Percentiles rank a stretch among this genome's conserved stretches.
Evolutionary conservation across 2,329 filamentous ascomycete genomes (phyloP).

Genomic region (Sporothrix phasma): DNA sequence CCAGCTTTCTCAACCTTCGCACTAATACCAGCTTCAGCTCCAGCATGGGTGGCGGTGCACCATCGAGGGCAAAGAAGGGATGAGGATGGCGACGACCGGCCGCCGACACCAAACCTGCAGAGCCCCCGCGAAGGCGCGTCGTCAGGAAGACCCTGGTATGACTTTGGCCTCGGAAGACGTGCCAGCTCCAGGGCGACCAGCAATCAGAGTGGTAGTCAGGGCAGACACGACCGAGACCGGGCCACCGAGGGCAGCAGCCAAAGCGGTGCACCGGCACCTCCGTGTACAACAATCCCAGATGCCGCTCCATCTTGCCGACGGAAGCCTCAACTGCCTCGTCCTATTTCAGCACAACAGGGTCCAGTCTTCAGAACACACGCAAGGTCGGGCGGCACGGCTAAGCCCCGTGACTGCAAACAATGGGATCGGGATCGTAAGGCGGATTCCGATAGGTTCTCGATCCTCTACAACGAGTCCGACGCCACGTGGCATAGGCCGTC

Average conservation of each 20-base stretch:
- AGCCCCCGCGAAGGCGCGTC: not conserved
- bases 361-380: not conserved
- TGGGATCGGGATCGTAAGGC: not conserved
- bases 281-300: no score
- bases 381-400: not conserved
- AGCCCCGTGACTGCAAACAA: not conserved
- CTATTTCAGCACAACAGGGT: not conserved
- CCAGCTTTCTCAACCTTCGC: conserved; percentile 21
- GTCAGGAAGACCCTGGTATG: not conserved
- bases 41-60: not conserved
- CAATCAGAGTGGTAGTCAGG: not conserved
- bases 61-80: not conserved
- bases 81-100: not conserved
- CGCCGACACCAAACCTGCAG: not conserved
- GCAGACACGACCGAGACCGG: not conserved
- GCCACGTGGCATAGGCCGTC: conserved; percentile 32
- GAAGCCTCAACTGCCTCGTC: not conserved
- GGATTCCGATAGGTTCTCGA: not conserved
- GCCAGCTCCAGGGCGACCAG: not conserved
- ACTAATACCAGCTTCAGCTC: conserved; percentile 4
- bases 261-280: not conserved
- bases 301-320: not conserved
- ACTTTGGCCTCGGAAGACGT: not conserved
- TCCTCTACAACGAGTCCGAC: conserved; percentile 15
- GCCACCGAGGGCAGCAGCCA: not conserved